A percentile compares a stretch with the other conserved stretches of the same genome.
phyloP scores from a whole-genome alignment of 75 land plant species.

The Larix kaempferi region DNA sequence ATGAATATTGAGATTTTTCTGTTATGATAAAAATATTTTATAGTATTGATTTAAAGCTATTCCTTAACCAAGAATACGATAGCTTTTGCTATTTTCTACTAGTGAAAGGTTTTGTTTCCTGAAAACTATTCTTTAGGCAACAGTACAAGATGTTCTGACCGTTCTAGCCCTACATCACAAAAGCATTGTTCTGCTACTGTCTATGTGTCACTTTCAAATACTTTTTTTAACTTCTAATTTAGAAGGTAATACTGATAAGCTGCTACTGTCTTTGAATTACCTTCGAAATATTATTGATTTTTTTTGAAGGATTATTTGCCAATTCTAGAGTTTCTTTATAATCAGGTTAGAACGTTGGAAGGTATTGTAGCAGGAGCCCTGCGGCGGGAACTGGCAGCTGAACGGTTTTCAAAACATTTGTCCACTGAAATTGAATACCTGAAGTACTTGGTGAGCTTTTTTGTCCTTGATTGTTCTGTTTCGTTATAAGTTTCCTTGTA shows the following conservation, averaged over 20 bases:
- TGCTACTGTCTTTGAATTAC: no score
- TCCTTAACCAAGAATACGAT: background rate
- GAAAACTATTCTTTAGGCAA: no score
- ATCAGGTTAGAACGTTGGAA: conserved; percentile 19
- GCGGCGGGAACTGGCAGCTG: conserved; percentile 25
- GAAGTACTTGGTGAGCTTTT: conserved; percentile 11
- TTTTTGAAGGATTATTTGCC: no score
- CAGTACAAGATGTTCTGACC: no score
- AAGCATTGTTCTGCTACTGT: no score
- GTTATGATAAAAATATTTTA: background rate
- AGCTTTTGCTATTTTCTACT: no score
- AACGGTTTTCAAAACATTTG: conserved; percentile 5
- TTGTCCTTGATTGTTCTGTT: background rate
- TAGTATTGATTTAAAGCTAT: background rate
- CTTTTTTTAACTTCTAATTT: no score
- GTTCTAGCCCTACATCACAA: no score
- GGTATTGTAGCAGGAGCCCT: conserved; percentile 25
- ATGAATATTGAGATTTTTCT: background rate
- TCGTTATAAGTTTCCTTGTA: background rate
- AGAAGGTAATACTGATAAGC: no score
- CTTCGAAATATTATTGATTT: no score
- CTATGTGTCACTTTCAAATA: no score
- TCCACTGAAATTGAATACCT: conserved; percentile 22
- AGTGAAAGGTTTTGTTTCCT: no score
- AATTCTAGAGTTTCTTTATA: background rate